Evolutionary conservation across 257 asterid species (phyloP).

Genomic region (Paulownia fortunei): DNA sequence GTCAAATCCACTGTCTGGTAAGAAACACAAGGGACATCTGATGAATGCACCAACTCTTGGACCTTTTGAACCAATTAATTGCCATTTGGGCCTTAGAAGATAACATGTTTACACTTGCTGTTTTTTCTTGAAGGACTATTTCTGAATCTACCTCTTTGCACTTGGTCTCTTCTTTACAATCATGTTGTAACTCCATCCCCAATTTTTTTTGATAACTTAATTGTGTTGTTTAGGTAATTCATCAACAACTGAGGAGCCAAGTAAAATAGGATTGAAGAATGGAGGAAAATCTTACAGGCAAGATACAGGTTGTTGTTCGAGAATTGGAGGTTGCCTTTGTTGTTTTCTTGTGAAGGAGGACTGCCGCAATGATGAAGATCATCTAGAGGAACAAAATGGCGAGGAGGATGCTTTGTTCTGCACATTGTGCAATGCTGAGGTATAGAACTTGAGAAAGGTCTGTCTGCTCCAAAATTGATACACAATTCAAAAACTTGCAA

Average conservation of each 20-base stretch:
- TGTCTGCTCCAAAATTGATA: neutral
- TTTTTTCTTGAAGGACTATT: neutral
- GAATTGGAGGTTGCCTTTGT: conserved; percentile 58
- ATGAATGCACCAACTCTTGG: no score
- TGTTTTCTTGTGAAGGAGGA: conserved; percentile 64
- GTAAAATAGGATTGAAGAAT: conserved; percentile 48
- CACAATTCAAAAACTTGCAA: neutral
- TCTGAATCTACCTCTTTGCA: neutral
- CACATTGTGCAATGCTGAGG: conserved; percentile 86
- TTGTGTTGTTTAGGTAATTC: conserved; percentile 42
- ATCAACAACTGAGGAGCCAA: conserved; percentile 54
- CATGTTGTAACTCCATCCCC: neutral
- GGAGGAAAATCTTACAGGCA: conserved; percentile 47
- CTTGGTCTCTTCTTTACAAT: neutral
- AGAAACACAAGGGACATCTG: neutral
- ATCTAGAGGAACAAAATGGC: conserved; percentile 47
- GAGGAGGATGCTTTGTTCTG: conserved; percentile 83
- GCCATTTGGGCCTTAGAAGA: neutral
- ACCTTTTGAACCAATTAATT: no score
- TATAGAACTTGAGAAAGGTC: conserved; percentile 25
- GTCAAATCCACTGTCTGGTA: neutral
- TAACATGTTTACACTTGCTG: neutral
- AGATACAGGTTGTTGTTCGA: conserved; percentile 53
- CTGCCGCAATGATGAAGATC: conserved; percentile 65
- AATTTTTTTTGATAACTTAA: conserved; percentile 24